phyloP scores from a whole-genome alignment of 371 early-diverging fungal genomes.

The Mortierella sp. region DNA sequence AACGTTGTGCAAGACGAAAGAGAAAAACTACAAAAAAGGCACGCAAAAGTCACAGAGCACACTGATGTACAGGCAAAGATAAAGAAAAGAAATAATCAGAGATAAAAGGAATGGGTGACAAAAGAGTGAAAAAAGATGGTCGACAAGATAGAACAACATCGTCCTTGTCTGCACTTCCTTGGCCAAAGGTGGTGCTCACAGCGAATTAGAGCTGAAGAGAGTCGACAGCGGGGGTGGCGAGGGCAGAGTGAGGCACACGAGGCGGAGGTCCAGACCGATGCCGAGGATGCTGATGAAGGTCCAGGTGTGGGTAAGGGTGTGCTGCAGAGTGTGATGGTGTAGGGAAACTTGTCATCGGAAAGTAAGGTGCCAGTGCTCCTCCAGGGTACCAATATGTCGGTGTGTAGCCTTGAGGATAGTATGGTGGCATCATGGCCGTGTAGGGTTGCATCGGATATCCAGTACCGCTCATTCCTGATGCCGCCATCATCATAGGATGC shows the following conservation, averaged over 20 bases:
- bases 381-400: constrained; percentile 23
- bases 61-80: no score
- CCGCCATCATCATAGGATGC: constrained; percentile 20
- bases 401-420: constrained; percentile 27
- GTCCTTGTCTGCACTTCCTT: no score
- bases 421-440: constrained; percentile 27
- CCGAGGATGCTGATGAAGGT: neutral
- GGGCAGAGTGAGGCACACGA: neutral
- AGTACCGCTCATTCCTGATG: constrained; percentile 5
- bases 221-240: neutral
- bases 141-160: no score
- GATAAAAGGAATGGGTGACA: no score
- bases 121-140: neutral
- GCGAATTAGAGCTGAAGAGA: neutral
- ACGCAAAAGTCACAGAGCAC: no score
- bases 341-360: neutral
- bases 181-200: neutral
- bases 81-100: no score
- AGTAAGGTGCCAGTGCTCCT: constrained; percentile 24
- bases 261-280: neutral
- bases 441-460: constrained; percentile 21
- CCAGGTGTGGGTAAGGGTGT: neutral
- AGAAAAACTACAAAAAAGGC: no score
- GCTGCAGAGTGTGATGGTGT: neutral
- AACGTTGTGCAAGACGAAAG: no score